Evolutionary conservation across 208 protist genomes (phyloP), one percentile per base, ranked within the genome.

Genomic region (Trypanosoma rangeli): DNA sequence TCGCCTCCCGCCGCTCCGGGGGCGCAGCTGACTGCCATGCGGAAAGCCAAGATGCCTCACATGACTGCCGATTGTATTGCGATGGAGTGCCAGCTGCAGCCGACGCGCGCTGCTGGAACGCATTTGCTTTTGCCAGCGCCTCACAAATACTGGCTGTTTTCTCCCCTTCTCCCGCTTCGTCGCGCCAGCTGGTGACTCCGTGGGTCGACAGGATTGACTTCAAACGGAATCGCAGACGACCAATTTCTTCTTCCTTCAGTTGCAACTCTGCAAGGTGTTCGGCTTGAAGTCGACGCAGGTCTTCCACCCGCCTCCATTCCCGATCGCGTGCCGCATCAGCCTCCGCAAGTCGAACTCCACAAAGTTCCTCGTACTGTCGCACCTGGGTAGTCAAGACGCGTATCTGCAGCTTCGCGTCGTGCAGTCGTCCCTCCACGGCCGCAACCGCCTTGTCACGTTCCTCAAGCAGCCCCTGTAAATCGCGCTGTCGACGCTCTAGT

Each of bases 331-430:
- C 82, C 22, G 80, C 78, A 16, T 95, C 87, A 5, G 79, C 60
- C 74, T 95, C 87, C 52, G 88, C 78, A 54, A 95, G 80, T 9
- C 87, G 85, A 24, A 82, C 75, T 10, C 61, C 79, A 55, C 87
- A 86, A 24, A 95, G 75, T 63, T 95, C 90, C 68, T 95, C 90
- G 79, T 82, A 89, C 65, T 91, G 83, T 35, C 68, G 73, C 37
- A 62, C 70, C 58, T 90, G 84, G 57, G 88, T 60, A 24, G 80
- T 82, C 31, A 86, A 52, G 4, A 70, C 70, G 13, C 80, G 80
- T 35, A 80, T 61, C 66, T 83, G 74, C 54, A 93, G 80, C 58
- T 83, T 74, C 64, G 84, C 68, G 22, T 84, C 78, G 24, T 68
- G 28, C 16, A 83, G 64, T 22, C 73, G 79, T 16, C 37, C 48